phyloP scores from a whole-genome alignment of 108 stramenopile genomes.

The Schizochytrium sp. region DNA sequence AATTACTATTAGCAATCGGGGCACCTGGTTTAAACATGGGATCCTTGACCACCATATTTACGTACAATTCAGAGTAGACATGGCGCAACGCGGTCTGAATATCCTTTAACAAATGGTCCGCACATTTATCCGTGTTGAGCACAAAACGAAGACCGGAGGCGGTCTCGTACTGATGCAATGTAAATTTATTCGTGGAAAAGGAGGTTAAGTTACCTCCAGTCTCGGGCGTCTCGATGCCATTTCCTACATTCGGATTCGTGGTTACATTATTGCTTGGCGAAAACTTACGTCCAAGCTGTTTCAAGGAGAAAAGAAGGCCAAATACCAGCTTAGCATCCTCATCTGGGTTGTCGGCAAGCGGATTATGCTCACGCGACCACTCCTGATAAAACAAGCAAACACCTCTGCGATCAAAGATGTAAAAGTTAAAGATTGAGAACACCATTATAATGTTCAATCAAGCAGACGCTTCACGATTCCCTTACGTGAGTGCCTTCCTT shows the following conservation, averaged over 20 bases:
- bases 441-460: not conserved
- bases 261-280: not conserved
- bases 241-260: not conserved
- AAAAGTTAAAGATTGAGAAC: conserved; percentile 51
- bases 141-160: conserved; percentile 37
- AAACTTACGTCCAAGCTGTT: conserved; percentile 41
- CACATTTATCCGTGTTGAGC: conserved; percentile 20
- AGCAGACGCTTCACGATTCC: not conserved
- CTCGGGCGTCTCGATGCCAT: not conserved
- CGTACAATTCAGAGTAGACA: conserved; percentile 6
- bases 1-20: not conserved
- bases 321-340: conserved; percentile 56
- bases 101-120: not conserved
- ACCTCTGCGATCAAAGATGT: conserved; percentile 46
- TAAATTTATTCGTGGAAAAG: conserved; percentile 43
- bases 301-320: conserved; percentile 58
- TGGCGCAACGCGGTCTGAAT: not conserved
- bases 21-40: conserved; percentile 46
- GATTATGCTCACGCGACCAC: conserved; percentile 52
- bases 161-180: conserved; percentile 46
- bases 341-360: conserved; percentile 45
- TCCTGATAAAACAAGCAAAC: conserved; percentile 57
- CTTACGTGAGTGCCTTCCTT: not conserved
- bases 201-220: conserved; percentile 19
- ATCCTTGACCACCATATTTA: not conserved